Percentiles rank a stretch among this genome's conserved stretches.
Conservation (phyloP, 1,139 yeast genomes). For the Nadsonia starkeyi-henricii region DNA sequence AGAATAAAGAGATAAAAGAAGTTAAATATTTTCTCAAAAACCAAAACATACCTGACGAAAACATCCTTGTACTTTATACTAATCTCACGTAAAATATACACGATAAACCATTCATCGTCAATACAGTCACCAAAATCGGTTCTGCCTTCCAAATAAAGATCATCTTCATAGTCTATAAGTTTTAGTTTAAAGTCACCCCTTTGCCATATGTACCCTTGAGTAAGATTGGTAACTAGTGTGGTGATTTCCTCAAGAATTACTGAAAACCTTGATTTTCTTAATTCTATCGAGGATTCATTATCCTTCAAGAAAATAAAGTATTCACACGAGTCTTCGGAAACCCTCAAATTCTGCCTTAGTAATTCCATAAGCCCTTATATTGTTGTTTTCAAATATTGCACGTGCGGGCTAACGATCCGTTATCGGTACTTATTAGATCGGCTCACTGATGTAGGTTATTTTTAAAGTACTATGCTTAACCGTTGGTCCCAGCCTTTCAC, state of each 20-base stretch:
- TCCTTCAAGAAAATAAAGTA: not conserved
- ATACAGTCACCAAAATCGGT: constrained; percentile 31
- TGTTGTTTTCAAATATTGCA: too few species aligned
- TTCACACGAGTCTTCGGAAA: not conserved
- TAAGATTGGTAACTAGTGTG: not conserved
- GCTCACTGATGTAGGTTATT: too few species aligned
- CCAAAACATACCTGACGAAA: constrained; percentile 19
- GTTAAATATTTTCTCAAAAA: too few species aligned
- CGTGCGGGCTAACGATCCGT: too few species aligned
- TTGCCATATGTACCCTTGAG: constrained; percentile 17
- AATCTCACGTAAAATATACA: constrained; percentile 29
- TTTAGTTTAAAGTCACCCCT: constrained; percentile 14
- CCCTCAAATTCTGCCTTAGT: not conserved
- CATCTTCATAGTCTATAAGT: constrained; percentile 2
- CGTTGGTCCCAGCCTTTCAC: too few species aligned
- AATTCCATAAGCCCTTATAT: not conserved
- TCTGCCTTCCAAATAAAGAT: constrained; percentile 28
- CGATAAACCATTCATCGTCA: constrained; percentile 35
- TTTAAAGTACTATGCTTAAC: too few species aligned
- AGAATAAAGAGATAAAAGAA: too few species aligned
- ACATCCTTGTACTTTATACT: constrained; percentile 24
- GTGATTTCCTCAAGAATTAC: constrained; percentile 1
- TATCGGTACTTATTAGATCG: too few species aligned
- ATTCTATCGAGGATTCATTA: not conserved
- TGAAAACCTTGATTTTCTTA: not conserved